Base-by-base conservation (phyloP, 1,284 basidiomycete species). In the Cutaneotrichosporon sp. region DNA sequence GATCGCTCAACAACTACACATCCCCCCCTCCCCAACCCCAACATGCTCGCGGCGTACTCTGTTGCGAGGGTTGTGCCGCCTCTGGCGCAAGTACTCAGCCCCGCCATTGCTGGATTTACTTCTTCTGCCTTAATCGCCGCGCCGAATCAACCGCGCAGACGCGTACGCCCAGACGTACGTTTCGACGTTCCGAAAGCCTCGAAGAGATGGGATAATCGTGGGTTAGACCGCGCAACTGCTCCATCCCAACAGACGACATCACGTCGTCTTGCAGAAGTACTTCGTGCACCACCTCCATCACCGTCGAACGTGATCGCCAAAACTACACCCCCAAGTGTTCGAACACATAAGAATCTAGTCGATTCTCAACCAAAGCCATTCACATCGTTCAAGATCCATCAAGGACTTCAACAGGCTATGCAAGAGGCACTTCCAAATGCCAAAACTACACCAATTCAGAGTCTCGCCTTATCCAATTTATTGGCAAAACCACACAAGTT, bases 391-490 rank as follows among this genome's bases (percentile, higher is more conserved):
- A 52, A 53, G 6, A 81, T 92, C 21, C 81, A 89, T 66, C 83
- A 85, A 0, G 87, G 87, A 3, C 80, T 92, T 16, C 72, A 87
- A 6, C 74, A 82, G 10, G 86, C 85, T 36, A 72, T 92, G 5
- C 74, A 80, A 6, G 84, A 86, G 36, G 75, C 86, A 1, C 81
- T 90, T 14, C 88, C 66, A 0, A 34, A 55, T 5, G 62, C 65
- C 2, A 60, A 62, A 30, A 74, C 91, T 2, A 90, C 89, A 0
- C 85, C 88, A 0, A 90, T 93, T 36, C 91, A 93, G 75, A 83
- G 86, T 0, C 82, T 92, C 30, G 85, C 88, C 22, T 77, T 91
- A 21, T 85, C 87, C 66, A 82, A 86, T 65, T 76, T 88, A n/a
- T 77, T 90, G 74, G 18, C 21, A 2, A n/a, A 31, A 46, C 34